Evolutionary conservation across 2,329 filamentous ascomycete species (phyloP).

Genomic region (Aspergillus amoenus): DNA sequence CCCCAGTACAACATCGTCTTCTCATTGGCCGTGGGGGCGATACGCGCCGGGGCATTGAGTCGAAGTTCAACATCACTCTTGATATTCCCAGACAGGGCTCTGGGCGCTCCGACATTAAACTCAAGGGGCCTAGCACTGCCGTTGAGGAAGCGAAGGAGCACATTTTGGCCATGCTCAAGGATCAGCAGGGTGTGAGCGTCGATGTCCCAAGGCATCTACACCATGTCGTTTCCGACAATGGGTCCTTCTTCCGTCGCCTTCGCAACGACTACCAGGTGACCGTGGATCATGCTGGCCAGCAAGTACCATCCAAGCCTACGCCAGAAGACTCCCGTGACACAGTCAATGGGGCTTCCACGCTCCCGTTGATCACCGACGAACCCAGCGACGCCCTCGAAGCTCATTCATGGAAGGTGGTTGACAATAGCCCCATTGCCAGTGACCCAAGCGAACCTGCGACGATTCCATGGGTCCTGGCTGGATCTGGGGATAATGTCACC

Average conservation of each 20-base stretch:
- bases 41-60: slow-evolving; percentile 78
- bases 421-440: slow-evolving; percentile 39
- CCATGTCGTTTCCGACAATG: slow-evolving; percentile 77
- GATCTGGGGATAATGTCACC: slow-evolving; percentile 72
- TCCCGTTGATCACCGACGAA: slow-evolving; percentile 94
- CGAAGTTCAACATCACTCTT: slow-evolving; percentile 79
- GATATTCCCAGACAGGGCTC: slow-evolving; percentile 90
- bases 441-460: slow-evolving; percentile 36
- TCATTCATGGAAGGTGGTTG: slow-evolving; percentile 82
- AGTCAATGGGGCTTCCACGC: slow-evolving; percentile 56
- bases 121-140: slow-evolving; percentile 73
- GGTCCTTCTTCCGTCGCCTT: slow-evolving; percentile 88
- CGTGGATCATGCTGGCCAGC: slow-evolving; percentile 83
- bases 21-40: slow-evolving; percentile 93
- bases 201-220: slow-evolving; percentile 79
- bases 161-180: slow-evolving; percentile 73
- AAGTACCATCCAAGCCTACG: slow-evolving; percentile 68
- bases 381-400: slow-evolving; percentile 61
- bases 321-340: slow-evolving; percentile 51
- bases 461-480: slow-evolving; percentile 84
- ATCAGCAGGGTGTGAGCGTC: slow-evolving; percentile 85
- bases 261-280: slow-evolving; percentile 83
- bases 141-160: slow-evolving; percentile 86
- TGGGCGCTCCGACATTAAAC: slow-evolving; percentile 79
- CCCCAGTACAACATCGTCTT: slow-evolving; percentile 83